A percentile compares a stretch with the other conserved stretches of the same genome.
These are phyloP conservation scores for Solanum clarkiae DNA, from an alignment of 257 asterid species.

Conservation along the genomic window DNA sequence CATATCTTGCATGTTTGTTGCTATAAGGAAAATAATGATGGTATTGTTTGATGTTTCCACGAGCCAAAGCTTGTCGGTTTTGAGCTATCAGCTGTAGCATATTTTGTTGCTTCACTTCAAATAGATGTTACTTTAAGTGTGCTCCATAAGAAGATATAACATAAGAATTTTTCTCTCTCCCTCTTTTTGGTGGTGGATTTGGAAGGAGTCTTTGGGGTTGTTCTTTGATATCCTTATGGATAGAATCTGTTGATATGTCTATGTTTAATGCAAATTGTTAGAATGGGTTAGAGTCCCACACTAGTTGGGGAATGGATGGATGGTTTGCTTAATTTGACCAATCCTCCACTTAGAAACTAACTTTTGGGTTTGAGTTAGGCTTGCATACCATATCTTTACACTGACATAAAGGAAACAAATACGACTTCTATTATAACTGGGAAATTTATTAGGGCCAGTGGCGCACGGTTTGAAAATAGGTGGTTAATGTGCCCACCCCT, in stretches of 20 bases:
- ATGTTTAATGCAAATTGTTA: not conserved
- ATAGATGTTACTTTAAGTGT: not conserved
- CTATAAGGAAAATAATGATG: not conserved
- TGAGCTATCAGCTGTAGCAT: not conserved
- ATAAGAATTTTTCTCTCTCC: not conserved
- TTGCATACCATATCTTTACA: not conserved
- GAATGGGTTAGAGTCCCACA: not conserved
- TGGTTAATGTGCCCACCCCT: not conserved
- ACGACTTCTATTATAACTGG: not conserved
- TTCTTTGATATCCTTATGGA: not conserved
- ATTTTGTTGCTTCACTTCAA: not conserved
- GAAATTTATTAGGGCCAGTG: not conserved
- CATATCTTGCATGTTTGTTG: not conserved
- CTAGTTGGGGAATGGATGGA: not conserved
- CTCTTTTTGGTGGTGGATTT: not conserved
- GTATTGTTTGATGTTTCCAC: not conserved
- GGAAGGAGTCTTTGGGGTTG: not conserved
- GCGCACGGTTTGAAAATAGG: not conserved
- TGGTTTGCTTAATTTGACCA: not conserved
- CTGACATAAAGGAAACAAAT: not conserved
- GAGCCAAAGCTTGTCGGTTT: not conserved
- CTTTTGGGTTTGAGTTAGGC: not conserved
- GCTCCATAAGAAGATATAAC: not conserved
- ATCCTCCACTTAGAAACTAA: not conserved
- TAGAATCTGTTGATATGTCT: not conserved